Base-by-base conservation (phyloP, 192 early-diverging fungal species). In the Coemansia guatemalensis region DNA sequence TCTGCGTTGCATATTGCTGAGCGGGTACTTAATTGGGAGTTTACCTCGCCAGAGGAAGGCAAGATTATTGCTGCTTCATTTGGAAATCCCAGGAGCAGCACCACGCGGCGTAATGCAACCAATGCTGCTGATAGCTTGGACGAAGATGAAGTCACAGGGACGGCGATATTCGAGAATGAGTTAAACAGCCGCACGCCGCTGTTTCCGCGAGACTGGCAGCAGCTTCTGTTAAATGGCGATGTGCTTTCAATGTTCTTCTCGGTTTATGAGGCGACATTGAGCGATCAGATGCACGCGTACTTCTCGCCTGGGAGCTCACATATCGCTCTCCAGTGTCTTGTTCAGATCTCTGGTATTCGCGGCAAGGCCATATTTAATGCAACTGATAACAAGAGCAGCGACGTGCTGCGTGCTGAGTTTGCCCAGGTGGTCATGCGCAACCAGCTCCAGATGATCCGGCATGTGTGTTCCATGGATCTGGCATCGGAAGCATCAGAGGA, bases 231-330 rank as follows among this genome's bases (percentile, higher is more conserved):
- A n/a, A 67, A 67, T 54, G 64, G 51, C 62, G 72, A 74, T 29
- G 68, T 80, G 18, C 22, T 80, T 21, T 29, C 52, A 2, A 63
- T 80, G 72, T 74, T 80, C 56, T 80, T 80, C 56, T 74, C 68
- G 8, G 61, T 74, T 2, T 80, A 80, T 48, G 68, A 80, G 48
- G 77, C 72, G 14, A 64, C 77, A 1, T 20, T 80, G 44, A 71
- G 53, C 59, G 77, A 80, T 55, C 77, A 74, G 61, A 74, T 74
- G 77, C 77, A 80, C 65, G 62, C 52, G 18, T 69, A 57, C 26
- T 80, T 80, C 65, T 80, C 77, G 7, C 68, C 77, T 4, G 77
- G 77, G 27, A 80, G 77, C 52, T 66, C 77, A 20, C 72, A 80
- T 52, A 62, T 74, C 27, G 77, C 77, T 8, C 62, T 80, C 5